Conservation (phyloP, 1,284 basidiomycete species). For the Ceratobasidium sp. region DNA sequence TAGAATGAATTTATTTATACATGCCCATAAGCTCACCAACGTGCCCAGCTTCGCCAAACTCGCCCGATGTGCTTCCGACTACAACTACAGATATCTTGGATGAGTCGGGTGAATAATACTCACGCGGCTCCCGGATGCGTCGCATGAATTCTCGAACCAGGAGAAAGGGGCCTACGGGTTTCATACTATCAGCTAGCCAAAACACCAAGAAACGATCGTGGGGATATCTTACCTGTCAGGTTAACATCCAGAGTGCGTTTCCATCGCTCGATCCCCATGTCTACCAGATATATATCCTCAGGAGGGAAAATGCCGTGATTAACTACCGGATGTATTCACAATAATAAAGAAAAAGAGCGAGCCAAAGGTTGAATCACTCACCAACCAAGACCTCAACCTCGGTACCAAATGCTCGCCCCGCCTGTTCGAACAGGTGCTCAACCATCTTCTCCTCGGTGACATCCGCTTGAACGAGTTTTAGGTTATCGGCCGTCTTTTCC, state of each 20-base stretch:
- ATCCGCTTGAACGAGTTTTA: slow-evolving; percentile 62
- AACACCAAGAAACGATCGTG: no score
- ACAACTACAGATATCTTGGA: slow-evolving; percentile 64
- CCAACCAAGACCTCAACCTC: slow-evolving; percentile 42
- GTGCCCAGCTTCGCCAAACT: slow-evolving; percentile 73
- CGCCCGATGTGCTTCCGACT: slow-evolving; percentile 75
- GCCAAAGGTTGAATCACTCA: not conserved
- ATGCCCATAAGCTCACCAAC: slow-evolving; percentile 61
- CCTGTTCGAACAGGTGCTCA: slow-evolving; percentile 50
- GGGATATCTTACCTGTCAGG: slow-evolving; percentile 61
- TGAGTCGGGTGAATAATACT: slow-evolving; percentile 52
- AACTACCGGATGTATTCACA: slow-evolving; percentile 56
- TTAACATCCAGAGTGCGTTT: slow-evolving; percentile 67
- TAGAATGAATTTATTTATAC: slow-evolving; percentile 41
- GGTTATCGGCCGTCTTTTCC: slow-evolving; percentile 50
- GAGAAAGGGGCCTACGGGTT: slow-evolving; percentile 57
- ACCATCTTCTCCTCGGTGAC: slow-evolving; percentile 65
- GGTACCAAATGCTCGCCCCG: not conserved
- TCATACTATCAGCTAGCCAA: not conserved
- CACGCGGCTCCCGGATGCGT: slow-evolving; percentile 55
- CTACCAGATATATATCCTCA: slow-evolving; percentile 59
- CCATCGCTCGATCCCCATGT: slow-evolving; percentile 73
- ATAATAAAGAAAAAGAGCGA: slow-evolving; percentile 48
- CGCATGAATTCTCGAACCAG: slow-evolving; percentile 67
- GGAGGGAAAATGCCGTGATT: slow-evolving; percentile 69